phyloP scores from a whole-genome alignment of 108 stramenopile species.

The Poteriospumella lacustris region DNA sequence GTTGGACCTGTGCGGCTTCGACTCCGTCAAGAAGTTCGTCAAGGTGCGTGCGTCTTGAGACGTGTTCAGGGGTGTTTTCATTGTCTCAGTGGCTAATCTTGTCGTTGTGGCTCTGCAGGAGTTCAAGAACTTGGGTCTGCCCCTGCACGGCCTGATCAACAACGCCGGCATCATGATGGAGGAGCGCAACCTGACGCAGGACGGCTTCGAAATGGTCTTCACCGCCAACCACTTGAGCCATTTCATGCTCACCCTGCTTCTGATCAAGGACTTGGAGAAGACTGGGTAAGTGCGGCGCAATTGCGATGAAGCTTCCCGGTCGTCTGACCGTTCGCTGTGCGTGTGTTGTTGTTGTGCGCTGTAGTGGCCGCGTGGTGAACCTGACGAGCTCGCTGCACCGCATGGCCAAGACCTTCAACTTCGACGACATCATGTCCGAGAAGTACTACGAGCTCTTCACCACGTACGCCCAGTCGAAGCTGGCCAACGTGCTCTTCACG shows the following conservation, averaged over 20 bases:
- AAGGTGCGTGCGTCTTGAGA: neutral
- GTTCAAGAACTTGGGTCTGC: slow-evolving; percentile 1
- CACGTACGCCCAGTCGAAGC: slow-evolving; percentile 74
- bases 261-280: slow-evolving; percentile 40
- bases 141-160: slow-evolving; percentile 29
- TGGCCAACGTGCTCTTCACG: slow-evolving; percentile 75
- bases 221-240: slow-evolving; percentile 60
- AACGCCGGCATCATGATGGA: slow-evolving; percentile 64
- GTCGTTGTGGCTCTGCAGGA: neutral
- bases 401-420: slow-evolving; percentile 51
- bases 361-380: slow-evolving; percentile 34
- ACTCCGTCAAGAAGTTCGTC: neutral
- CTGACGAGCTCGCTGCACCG: slow-evolving; percentile 57
- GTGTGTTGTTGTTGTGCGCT: too few relatives aligned
- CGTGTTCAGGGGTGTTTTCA: neutral
- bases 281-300: neutral
- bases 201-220: slow-evolving; percentile 64
- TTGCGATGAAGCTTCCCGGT: neutral
- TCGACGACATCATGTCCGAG: slow-evolving; percentile 64
- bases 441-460: slow-evolving; percentile 69
- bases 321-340: neutral
- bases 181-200: slow-evolving; percentile 48
- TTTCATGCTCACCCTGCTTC: slow-evolving; percentile 57
- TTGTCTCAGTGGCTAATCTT: neutral
- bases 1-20: slow-evolving; percentile 42